Percentiles rank a stretch among this genome's conserved stretches.
These are phyloP conservation scores for Hypoxylon perforatum DNA, from an alignment of 495 filamentous ascomycete genomes.

Conservation along the genomic window DNA sequence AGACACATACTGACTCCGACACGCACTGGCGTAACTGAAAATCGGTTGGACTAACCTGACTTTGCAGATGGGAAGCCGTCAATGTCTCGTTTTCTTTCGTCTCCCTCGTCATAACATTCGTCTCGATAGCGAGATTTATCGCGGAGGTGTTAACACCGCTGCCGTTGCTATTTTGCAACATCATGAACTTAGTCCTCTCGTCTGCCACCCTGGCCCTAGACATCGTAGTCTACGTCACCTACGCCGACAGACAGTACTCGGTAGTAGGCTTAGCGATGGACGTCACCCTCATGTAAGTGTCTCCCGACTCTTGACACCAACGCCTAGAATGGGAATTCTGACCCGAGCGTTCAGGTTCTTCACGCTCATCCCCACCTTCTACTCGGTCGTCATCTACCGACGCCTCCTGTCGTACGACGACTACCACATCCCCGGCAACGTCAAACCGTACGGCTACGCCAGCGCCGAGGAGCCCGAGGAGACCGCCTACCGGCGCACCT, in stretches of 20 bases:
- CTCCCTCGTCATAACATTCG: conserved; percentile 53
- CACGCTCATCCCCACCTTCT: conserved; percentile 49
- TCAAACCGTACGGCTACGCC: conserved; percentile 46
- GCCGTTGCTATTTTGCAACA: conserved; percentile 54
- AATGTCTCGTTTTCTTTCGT: conserved; percentile 57
- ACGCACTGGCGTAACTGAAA: no score
- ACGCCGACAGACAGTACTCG: conserved; percentile 54
- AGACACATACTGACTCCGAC: not conserved
- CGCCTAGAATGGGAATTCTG: conserved; percentile 3
- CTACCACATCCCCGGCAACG: conserved; percentile 52
- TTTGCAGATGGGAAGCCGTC: conserved; percentile 57
- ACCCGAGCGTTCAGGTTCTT: conserved; percentile 40
- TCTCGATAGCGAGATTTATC: conserved; percentile 54
- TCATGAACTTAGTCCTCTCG: conserved; percentile 56
- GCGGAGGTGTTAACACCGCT: conserved; percentile 59
- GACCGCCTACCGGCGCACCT: conserved; percentile 28
- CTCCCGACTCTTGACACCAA: not conserved
- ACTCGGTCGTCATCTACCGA: conserved; percentile 54
- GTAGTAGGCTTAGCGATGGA: conserved; percentile 56
- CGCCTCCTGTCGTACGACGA: conserved; percentile 56
- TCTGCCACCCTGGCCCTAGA: conserved; percentile 58
- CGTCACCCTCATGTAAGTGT: conserved; percentile 51
- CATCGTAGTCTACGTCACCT: conserved; percentile 51
- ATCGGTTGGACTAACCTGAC: conserved; percentile 13
- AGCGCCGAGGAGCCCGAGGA: conserved; percentile 40